A percentile compares a stretch with the other conserved stretches of the same genome.
phyloP scores from a whole-genome alignment of 2,329 filamentous ascomycete species.

The Aschersonia sp. region DNA sequence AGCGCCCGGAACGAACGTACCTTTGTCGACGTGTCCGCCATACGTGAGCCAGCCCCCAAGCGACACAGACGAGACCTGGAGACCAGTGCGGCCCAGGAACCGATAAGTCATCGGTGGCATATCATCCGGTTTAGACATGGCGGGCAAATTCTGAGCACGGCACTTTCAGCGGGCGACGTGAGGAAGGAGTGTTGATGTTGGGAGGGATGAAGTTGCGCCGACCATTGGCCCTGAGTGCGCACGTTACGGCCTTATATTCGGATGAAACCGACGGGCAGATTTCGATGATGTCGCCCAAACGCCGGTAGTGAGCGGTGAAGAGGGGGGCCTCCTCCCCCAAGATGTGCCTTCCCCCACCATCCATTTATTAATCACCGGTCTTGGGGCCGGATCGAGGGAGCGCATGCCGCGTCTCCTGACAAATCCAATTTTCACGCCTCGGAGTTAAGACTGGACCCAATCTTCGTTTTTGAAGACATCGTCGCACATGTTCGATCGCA shows the following conservation, averaged over 20 bases:
- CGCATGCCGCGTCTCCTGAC: too few relatives aligned
- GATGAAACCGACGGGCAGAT: not conserved
- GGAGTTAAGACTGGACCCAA: too few relatives aligned
- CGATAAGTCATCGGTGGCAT: slow-evolving; percentile 52
- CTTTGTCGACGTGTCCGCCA: slow-evolving; percentile 56
- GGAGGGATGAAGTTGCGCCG: too few relatives aligned
- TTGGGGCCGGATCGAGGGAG: too few relatives aligned
- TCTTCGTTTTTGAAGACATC: too few relatives aligned
- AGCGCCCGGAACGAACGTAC: slow-evolving; percentile 19
- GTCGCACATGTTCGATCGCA: too few relatives aligned
- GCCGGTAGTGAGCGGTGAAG: not conserved
- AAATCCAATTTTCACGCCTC: too few relatives aligned
- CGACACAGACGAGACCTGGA: slow-evolving; percentile 61
- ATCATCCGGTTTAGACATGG: slow-evolving; percentile 25
- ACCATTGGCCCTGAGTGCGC: too few relatives aligned
- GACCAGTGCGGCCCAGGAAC: slow-evolving; percentile 54
- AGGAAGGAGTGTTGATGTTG: too few relatives aligned
- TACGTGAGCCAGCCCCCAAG: slow-evolving; percentile 63
- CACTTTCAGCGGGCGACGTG: too few relatives aligned
- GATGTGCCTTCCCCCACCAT: not conserved
- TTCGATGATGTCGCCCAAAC: not conserved
- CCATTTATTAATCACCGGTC: not conserved
- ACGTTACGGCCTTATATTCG: too few relatives aligned
- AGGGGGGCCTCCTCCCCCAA: not conserved
- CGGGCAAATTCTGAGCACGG: slow-evolving; percentile 2